Base-by-base conservation (phyloP, 768 basidiomycete genomes). In the Amanita thiersii region DNA sequence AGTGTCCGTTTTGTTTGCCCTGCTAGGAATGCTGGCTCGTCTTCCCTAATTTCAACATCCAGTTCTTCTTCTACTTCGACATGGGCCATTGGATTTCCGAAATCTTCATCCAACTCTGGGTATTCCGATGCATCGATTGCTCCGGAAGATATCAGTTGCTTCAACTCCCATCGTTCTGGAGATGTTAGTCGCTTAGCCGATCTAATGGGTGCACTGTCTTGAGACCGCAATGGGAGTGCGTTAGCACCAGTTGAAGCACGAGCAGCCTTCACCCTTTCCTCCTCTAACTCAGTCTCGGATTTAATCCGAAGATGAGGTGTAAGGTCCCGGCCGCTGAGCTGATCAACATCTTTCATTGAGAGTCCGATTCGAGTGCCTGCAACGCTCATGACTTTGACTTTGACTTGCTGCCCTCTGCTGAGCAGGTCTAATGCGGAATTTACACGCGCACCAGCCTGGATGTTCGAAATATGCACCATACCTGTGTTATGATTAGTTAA, bases 91-190 rank as follows among this genome's bases (percentile, higher is more conserved):
- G 85, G 80, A 53, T 87, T 82, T 40, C 61, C 73, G 56, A 85
- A 77, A 45, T 91, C 88, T 52, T 92, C 90, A 48, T 93, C 88
- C 39, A 96, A 68, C 21, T 94, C 88, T 2, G 91, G 92, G 53
- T 93, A 94, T 58, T 98, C 96, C 3, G 92, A 84, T 8, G 93
- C 85, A 49, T 82, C 81, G 41, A 97, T 75, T 11, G 81, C 87
- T 31, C 96, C 96, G 21, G 92, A 96, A 1, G 96, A 87, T 42
- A 98, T 96, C 43, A 99, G 77, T 58, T 98, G 96, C 61, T 98
- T 97, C 62, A 99, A 93, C 66, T 99, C 96, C 92, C 96, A 99
- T 20, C 96, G 80, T 61, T 99, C 96, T 1, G 96, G 96, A 5
- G 88, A 92, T 1, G 93, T 93, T 44, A 98, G 66, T 11, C 94